These are phyloP conservation scores for Aspergillus glaucus DNA, from an alignment of 2,329 filamentous ascomycete species.

Conservation along the genomic window DNA sequence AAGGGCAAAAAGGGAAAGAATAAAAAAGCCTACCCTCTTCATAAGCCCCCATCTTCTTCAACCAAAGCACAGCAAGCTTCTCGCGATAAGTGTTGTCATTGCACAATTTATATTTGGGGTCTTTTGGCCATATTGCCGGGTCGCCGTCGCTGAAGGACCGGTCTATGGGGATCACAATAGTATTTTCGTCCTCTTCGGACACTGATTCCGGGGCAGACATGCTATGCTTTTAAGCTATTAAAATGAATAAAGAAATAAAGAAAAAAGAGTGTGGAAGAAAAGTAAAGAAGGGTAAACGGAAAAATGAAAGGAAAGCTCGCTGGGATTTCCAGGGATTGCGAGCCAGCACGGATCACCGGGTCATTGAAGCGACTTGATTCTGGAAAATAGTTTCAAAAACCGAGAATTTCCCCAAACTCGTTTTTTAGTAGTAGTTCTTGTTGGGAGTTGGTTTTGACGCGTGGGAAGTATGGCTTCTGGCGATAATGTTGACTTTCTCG, in stretches of 20 bases:
- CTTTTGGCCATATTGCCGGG: constrained; percentile 29
- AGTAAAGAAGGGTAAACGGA: neutral
- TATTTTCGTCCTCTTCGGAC: constrained; percentile 14
- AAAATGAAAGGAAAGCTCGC: neutral
- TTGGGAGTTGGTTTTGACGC: neutral
- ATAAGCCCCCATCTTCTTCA: constrained; percentile 36
- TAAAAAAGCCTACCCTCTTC: constrained; percentile 25
- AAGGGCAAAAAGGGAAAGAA: constrained; percentile 1
- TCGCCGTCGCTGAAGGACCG: constrained; percentile 35
- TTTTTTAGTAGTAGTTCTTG: neutral
- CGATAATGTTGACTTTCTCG: no score
- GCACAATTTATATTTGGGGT: constrained; percentile 26
- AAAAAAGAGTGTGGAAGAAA: neutral
- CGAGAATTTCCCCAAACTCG: no score
- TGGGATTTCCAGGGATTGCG: neutral
- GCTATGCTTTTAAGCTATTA: neutral
- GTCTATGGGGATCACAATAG: constrained; percentile 28
- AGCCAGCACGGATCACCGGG: neutral
- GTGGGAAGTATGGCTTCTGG: no score
- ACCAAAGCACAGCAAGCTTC: constrained; percentile 45
- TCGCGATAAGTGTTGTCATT: constrained; percentile 43
- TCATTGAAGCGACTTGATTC: neutral
- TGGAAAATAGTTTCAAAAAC: neutral
- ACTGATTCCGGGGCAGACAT: neutral
- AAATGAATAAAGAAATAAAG: neutral